A percentile compares a stretch with the other conserved stretches of the same genome.
These are phyloP conservation scores for Alternaria gaisen DNA, from an alignment of 2,329 filamentous ascomycete species.

Conservation along the genomic window DNA sequence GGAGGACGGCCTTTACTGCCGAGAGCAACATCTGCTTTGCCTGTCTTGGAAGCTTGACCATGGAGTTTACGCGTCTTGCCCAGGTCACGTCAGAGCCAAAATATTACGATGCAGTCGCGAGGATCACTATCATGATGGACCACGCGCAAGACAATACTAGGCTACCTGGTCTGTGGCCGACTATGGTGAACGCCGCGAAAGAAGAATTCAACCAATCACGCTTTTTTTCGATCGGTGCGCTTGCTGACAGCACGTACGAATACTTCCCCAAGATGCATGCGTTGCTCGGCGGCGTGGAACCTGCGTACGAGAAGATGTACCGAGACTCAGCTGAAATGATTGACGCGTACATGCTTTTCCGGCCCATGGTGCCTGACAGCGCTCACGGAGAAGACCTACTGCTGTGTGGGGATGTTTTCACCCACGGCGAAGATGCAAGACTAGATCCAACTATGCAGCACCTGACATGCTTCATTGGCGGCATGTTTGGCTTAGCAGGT, in stretches of 20 bases:
- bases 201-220: conserved; percentile 38
- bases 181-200: conserved; percentile 50
- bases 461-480: conserved; percentile 68
- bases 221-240: conserved; percentile 48
- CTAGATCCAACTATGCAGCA: conserved; percentile 64
- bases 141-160: conserved; percentile 41
- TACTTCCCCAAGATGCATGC: conserved; percentile 50
- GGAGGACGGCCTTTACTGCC: conserved; percentile 43
- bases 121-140: conserved; percentile 45
- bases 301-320: conserved; percentile 64
- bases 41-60: conserved; percentile 56
- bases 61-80: conserved; percentile 52
- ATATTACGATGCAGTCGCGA: conserved; percentile 49
- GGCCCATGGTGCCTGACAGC: conserved; percentile 51
- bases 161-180: conserved; percentile 50
- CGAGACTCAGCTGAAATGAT: conserved; percentile 58
- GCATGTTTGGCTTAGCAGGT: conserved; percentile 68
- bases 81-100: conserved; percentile 49
- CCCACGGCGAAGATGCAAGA: conserved; percentile 22
- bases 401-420: conserved; percentile 48
- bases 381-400: conserved; percentile 38
- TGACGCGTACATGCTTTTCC: conserved; percentile 59
- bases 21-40: conserved; percentile 56
- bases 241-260: conserved; percentile 51
- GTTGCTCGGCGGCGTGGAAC: conserved; percentile 53